These are phyloP conservation scores for Neurospora sp. DNA, from an alignment of 495 filamentous ascomycete genomes.

Conservation along the genomic window DNA sequence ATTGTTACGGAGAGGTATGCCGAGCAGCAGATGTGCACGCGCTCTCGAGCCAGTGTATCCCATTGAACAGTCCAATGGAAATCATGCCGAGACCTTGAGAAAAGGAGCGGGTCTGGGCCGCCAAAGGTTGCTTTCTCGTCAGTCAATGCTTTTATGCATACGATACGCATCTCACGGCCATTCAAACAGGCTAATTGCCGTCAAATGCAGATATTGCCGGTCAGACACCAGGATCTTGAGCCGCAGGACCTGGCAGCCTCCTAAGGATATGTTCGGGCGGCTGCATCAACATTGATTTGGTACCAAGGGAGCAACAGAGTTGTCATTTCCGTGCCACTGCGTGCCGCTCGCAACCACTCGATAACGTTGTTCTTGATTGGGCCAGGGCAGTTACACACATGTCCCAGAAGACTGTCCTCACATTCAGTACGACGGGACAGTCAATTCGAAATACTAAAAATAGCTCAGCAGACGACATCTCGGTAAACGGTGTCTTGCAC, in stretches of 20 bases:
- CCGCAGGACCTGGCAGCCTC: conserved; percentile 2
- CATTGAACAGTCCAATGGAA: conserved; percentile 4
- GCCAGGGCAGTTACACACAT: neutral
- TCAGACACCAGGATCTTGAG: neutral
- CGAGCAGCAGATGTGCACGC: conserved; percentile 4
- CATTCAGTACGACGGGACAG: neutral
- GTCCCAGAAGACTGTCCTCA: neutral
- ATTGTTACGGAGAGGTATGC: conserved; percentile 17
- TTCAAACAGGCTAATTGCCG: conserved; percentile 22
- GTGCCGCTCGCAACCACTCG: conserved; percentile 14
- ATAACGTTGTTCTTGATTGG: conserved; percentile 4
- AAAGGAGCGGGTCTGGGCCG: neutral
- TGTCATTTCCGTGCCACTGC: conserved; percentile 14
- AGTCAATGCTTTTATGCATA: conserved; percentile 1
- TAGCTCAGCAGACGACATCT: neutral
- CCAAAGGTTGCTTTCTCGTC: conserved; percentile 3
- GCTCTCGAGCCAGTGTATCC: conserved; percentile 3
- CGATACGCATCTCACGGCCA: neutral
- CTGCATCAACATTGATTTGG: conserved; percentile 4
- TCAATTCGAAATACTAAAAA: neutral
- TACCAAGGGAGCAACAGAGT: conserved; percentile 3
- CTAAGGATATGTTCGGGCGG: neutral
- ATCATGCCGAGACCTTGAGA: conserved; percentile 5
- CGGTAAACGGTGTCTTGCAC: neutral
- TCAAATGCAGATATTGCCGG: conserved; percentile 12